These are phyloP conservation scores for Podospora conica DNA, from an alignment of 495 filamentous ascomycete genomes.

Conservation along the genomic window DNA sequence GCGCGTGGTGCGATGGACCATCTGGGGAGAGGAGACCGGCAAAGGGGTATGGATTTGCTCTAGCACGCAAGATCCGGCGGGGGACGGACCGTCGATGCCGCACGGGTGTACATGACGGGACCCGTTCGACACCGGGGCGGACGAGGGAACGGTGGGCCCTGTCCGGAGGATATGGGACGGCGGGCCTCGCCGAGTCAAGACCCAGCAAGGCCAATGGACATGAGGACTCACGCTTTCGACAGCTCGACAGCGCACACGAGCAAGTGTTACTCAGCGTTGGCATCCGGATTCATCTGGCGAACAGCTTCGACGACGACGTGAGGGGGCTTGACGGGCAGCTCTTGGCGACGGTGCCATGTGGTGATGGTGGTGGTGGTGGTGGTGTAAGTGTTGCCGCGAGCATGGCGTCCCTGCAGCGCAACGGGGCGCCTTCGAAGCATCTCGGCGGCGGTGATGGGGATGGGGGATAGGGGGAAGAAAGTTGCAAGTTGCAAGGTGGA, in stretches of 20 bases:
- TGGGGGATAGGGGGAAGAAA: neutral
- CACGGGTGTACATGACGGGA: neutral
- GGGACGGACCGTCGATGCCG: neutral
- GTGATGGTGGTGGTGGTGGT: too few species aligned
- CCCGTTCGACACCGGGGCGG: neutral
- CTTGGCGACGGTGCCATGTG: neutral
- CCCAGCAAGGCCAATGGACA: neutral
- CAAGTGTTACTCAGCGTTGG: constrained; percentile 6
- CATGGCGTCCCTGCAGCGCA: neutral
- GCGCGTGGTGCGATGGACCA: neutral
- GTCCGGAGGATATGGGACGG: neutral
- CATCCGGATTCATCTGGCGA: neutral
- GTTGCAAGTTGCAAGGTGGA: neutral
- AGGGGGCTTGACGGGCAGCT: neutral
- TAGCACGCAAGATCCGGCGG: neutral
- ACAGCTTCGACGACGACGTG: neutral
- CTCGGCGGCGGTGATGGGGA: neutral
- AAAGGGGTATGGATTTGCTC: neutral
- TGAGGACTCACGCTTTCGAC: neutral
- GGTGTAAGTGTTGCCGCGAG: too few species aligned
- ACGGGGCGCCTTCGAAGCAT: neutral
- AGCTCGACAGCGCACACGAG: too few species aligned
- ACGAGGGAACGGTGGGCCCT: neutral
- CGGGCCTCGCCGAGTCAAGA: neutral
- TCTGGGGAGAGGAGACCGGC: neutral